Evolutionary conservation across 495 filamentous ascomycete species (phyloP), one percentile per base, ranked within the genome.

Genomic region (Neurospora sp.): DNA sequence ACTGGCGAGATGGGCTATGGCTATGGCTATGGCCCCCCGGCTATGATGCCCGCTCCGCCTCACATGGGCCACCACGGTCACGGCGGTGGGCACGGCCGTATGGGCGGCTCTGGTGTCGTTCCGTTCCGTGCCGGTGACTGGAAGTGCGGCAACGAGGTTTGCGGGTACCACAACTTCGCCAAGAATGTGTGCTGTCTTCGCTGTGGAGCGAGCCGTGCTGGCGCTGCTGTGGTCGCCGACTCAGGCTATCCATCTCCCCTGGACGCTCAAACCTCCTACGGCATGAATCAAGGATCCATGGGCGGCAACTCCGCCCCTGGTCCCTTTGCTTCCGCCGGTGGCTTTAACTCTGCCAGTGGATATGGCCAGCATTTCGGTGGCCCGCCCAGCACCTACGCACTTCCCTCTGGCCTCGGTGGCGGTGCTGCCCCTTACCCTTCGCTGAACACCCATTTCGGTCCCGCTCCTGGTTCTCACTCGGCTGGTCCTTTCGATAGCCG

Each of bases 61-160:
- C 93, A 96, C 82, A 93, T 94, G 86, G 89, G 89, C 69, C 91
- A 93, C 74, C 91, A 91, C 70, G 90, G 89, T 69, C 89, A 92
- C 79, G 90, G 91, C 39, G 92, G 94, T 81, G 92, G 91, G 35
- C 87, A 87, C 71, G 85, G 86, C 59, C 84, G 87, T 66, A 91
- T 92, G 88, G 92, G 92, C 70, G 90, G 91, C 70, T 91, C 91
- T 71, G 94, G 95, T 69, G 91, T 95, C 72, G 95, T 98, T 72
- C 96, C 96, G 27, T 99, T 98, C 90, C 91, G 96, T 74, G 96
- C 96, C 59, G 96, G 96, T 75, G 96, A 99, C 80, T 99, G 96
- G 96, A 98, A 97, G 80, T 99, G 96, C 81, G 96, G 96, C 66
- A 94, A 94, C 44, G 95, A 98, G 78, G 94, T 94, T n/a, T 99